Evolutionary conservation across 805 yeast genomes (phyloP), one percentile per base, ranked within the genome.

Genomic region (Candida endomychidarum): DNA sequence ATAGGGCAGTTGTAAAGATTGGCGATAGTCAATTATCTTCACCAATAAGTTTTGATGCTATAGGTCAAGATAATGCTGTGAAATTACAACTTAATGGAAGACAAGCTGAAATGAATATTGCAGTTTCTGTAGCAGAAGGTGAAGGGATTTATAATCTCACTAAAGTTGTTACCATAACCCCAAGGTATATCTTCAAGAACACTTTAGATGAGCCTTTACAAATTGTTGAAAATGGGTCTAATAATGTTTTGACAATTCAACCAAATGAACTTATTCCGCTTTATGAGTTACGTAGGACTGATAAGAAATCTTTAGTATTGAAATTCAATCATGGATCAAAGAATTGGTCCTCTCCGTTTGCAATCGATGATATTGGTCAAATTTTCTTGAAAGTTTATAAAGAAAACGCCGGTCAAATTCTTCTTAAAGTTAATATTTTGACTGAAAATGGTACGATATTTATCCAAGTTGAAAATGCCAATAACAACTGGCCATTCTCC

Each of bases 401-500:
- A 41, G 78, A 74, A 20, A 74, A 74, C n/a, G 65, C 75, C 10
- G 86, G 86, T 0, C 95, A 86, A 53, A 69, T 75, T 18, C 67
- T 93, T 27, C 61, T 89, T 23, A 81, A 85, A 54, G 75, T 87
- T 20, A 90, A 84, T 42, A 77, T 88, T 18, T 57, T 83, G 24
- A 67, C 88, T n/a, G 96, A 90, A 46, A 77, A 79, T 31, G 89
- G 96, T 0, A 79, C 96, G 0, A 66, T 95, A 14, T 90, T 88
- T 53, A 74, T 93, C 34, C 83, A 81, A 48, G 59, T 91, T 25
- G 75, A 75, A 29, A 81, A 81, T 54, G 93, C 95, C 2, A 77
- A 78, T 24, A 75, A 80, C 44, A 70, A 74, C 43, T 93, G 99
- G 99, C 99, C 99, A 9, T 93, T 67, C 57, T 86, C 96, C 0